These are phyloP conservation scores for Barbarea vulgaris DNA, from an alignment of 345 rosid genomes.

Conservation along the genomic window DNA sequence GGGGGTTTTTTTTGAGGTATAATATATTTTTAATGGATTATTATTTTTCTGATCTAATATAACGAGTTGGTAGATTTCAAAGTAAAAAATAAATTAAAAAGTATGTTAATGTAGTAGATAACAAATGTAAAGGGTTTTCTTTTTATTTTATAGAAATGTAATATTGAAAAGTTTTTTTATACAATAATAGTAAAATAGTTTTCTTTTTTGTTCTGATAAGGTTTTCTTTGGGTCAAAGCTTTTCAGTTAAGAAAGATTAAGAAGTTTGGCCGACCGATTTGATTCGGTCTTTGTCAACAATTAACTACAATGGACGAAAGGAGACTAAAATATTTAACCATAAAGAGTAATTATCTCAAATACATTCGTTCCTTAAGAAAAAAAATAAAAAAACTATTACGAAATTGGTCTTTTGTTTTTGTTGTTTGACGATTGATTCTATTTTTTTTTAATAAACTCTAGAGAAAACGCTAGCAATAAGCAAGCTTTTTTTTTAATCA, in stretches of 20 bases:
- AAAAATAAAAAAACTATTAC: background rate
- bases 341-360: background rate
- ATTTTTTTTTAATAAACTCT: background rate
- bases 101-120: background rate
- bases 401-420: background rate
- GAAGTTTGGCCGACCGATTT: constrained; percentile 3
- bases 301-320: background rate
- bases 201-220: background rate
- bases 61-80: background rate
- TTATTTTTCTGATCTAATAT: background rate
- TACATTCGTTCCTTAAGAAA: background rate
- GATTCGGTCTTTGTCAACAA: constrained; percentile 7
- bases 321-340: background rate
- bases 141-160: background rate
- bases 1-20: background rate
- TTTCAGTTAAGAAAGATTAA: background rate
- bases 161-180: background rate
- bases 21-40: background rate
- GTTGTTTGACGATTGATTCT: background rate
- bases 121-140: background rate
- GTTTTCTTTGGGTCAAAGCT: background rate
- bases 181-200: too few species aligned
- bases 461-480: background rate
- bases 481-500: too few species aligned
- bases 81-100: background rate